phyloP scores from a whole-genome alignment of 768 basidiomycete species.

The Ephemerocybe angulata region DNA sequence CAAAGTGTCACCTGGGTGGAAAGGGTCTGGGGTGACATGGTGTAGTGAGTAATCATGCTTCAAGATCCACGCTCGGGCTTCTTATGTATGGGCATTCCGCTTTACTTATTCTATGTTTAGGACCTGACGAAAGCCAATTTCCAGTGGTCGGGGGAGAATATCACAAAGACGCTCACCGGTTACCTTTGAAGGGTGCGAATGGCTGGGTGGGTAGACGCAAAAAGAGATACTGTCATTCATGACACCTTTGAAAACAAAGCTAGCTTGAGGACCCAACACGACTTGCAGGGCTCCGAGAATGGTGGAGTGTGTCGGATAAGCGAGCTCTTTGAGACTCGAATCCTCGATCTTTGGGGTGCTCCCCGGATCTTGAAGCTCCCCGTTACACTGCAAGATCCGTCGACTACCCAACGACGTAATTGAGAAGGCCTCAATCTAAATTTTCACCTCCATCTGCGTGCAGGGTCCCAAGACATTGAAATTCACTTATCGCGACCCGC shows the following conservation, averaged over 20 bases:
- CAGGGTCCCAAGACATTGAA: background rate
- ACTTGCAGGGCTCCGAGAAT: background rate
- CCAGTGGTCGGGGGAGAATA: too few species aligned
- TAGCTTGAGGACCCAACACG: too few species aligned
- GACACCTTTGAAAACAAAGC: too few species aligned
- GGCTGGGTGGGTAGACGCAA: too few species aligned
- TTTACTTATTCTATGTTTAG: too few species aligned
- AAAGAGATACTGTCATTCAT: too few species aligned
- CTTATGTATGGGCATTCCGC: too few species aligned
- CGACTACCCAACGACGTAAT: slow-evolving; percentile 2
- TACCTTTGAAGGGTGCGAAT: too few species aligned
- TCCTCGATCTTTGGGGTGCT: background rate
- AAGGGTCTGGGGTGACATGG: slow-evolving; percentile 50
- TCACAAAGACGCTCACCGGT: too few species aligned
- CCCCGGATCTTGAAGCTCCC: slow-evolving; percentile 1
- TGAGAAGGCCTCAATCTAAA: background rate
- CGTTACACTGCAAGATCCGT: background rate
- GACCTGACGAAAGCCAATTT: too few species aligned
- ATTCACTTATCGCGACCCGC: background rate
- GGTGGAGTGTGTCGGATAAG: background rate
- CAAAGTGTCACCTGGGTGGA: slow-evolving; percentile 51
- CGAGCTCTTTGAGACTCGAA: background rate
- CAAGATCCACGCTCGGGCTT: background rate
- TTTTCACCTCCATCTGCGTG: background rate
- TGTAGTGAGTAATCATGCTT: slow-evolving; percentile 11